Evolutionary conservation across 129 eudicot species (phyloP), one percentile per base, ranked within the genome.

Genomic region (Ambrosia artemisiifolia): DNA sequence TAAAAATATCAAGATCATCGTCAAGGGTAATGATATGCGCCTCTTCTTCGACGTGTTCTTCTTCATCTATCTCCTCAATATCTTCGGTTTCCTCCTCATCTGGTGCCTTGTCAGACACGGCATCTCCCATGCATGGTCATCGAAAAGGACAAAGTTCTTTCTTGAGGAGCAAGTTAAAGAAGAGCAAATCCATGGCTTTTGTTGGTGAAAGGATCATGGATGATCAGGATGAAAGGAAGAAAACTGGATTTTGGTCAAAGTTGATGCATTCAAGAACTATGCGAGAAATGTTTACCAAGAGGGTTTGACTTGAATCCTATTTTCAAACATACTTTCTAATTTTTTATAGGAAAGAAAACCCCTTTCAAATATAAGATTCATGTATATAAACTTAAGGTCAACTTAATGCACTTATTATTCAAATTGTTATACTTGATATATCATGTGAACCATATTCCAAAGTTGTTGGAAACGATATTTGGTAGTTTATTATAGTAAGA

Each of bases 161-260:
- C 74, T 24, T 70, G 74, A 75, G 38, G 55, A 80, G 54, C 40
- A 65, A 65, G 79, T 65, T 86, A 49, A 80, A 76, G 62, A 89
- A 89, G 88, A 89, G 96, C 75, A 84, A 75, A 60, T 88, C 91
- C 11, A 67, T 81, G 85, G 88, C 80, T 28, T 55, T 74, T 74
- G 71, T 49, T 71, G 32, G 55, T 40, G 71, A 64, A 54, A 72
- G 71, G 36, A 65, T 30, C 16, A 44, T 51, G 44, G 72, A 85
- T 11, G 65, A n/a, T n/a, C n/a, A 67, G 46, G 68, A 74, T 63
- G 63, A 11, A 49, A 70, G 72, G 67, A 79, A 74, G 70, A 79
- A 80, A 60, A 11, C 60, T 42, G 86, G 86, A 18, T 86, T 86
- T 83, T 83, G 92, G 92, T 83, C 88, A 18, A 87, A 84, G 78